Evolutionary conservation across 495 filamentous ascomycete species (phyloP), one percentile per base, ranked within the genome.

Genomic region (Cercophora newfieldiana): DNA sequence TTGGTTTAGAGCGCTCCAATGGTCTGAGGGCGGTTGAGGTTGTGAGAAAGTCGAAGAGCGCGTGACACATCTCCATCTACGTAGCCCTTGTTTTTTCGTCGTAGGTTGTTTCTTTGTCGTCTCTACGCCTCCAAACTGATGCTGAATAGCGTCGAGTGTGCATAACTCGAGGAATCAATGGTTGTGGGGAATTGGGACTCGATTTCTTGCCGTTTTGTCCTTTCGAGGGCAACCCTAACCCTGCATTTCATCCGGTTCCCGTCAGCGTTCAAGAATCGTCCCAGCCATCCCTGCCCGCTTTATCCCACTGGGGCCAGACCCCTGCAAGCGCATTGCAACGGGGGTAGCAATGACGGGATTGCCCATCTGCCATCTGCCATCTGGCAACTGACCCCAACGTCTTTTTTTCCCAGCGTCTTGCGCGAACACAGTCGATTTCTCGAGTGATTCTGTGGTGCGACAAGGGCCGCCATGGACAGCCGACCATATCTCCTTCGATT

Each of bases 401-500:
- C 47, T 59, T 65, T 49, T 59, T 59, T n/a, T n/a, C n/a, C 54
- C 7, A 51, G 1, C n/a, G 2, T 7, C 29, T 7, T 19, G 49
- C n/a, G 22, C 50, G 10, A n/a, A 53, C 2, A 8, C 21, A 19
- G n/a, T 26, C 2, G 21, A 24, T 53, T 26, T 26, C 12, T 53
- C 25, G 21, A 53, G 50, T 22, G 19, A 7, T 53, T 8, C 10
- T 22, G 1, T 53, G n/a, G 3, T 53, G n/a, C 19, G 24, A 24
- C 5, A 47, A 53, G 50, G 19, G 51, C 29, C 66, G 66, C 71
- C 66, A 75, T 74, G 73, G 72, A 72, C 48, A 68, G 22, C 29
- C 66, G 22, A 63, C 50, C 44, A 65, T 26, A 63, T 28, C 30
- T 49, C 50, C 50, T 59, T 53, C 65, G 47, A 51, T 65, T 50